These are phyloP conservation scores for Leishmania braziliensis DNA, from an alignment of 208 protist species.

Conservation along the genomic window DNA sequence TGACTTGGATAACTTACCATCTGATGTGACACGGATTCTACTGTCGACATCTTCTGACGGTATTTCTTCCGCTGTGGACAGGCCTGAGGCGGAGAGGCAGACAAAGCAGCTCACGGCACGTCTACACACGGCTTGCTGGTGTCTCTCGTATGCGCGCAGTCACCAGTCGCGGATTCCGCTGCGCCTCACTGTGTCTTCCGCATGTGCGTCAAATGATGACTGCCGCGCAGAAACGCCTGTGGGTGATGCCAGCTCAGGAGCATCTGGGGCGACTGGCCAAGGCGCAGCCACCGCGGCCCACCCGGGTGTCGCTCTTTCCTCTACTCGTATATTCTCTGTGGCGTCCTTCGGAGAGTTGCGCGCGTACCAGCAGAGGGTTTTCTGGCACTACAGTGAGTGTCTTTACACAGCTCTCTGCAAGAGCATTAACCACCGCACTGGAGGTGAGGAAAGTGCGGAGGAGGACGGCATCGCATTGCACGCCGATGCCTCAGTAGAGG, in stretches of 20 bases:
- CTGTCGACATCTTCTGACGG: background rate
- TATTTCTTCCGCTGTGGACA: background rate
- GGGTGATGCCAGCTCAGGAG: too few relatives aligned
- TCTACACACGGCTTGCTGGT: constrained; percentile 37
- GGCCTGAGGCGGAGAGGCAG: background rate
- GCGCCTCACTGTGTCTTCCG: background rate
- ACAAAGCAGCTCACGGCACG: constrained; percentile 6
- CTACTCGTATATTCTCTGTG: background rate
- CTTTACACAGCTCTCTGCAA: constrained; percentile 16
- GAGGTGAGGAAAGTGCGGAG: background rate
- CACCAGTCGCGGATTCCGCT: constrained; percentile 31
- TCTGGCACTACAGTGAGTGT: constrained; percentile 12
- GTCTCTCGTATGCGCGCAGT: constrained; percentile 31
- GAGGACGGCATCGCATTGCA: background rate
- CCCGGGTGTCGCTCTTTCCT: background rate
- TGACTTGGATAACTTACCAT: constrained; percentile 5
- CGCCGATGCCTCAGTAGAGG: background rate
- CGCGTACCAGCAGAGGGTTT: constrained; percentile 14
- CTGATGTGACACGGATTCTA: constrained; percentile 12
- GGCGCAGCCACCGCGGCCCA: background rate
- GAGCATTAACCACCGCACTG: background rate
- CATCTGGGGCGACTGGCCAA: background rate
- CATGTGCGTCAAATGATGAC: background rate
- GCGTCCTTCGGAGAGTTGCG: constrained; percentile 10
- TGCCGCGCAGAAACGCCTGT: background rate